Evolutionary conservation across 345 rosid genomes (phyloP), one percentile per base, ranked within the genome.

Genomic region (Pistacia vera): DNA sequence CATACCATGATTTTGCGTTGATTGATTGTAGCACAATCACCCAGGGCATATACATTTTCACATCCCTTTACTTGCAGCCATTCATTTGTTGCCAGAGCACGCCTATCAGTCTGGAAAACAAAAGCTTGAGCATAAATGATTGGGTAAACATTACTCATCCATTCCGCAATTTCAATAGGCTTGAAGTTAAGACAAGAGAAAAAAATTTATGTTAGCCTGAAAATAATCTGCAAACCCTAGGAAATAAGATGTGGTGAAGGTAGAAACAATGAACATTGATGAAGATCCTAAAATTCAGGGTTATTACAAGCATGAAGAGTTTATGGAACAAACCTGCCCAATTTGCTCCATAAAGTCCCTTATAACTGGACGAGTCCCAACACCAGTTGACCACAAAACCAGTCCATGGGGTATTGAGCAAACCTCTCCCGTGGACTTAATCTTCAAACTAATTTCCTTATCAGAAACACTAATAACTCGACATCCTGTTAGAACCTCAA

Each of bases 311-410:
- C 35, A 48, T 3, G 46, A 28, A 41, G 18, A 36, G 12, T 49
- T 71, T 49, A 17, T 6, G n/a, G 17, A 63, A 17, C 81, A 65
- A 63, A 92, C 97, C 97, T 97, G 99, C 36, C 90, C 97, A 78
- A 97, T 83, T 86, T 94, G 92, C 80, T 86, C 89, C 99, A 94
- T 97, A 77, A 94, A 85, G 87, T 97, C 90, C 70, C 66, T 85
- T 68, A 94, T 86, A 22, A 90, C 81, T 22, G 98, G 98, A 38
- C 92, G 97, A 76, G 97, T 87, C 73, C 88, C 89, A 72, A 93
- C 78, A 38, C 99, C 98, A 63, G 99, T 88, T 56, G 99, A 97
- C 99, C 98, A 94, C 68, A 97, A 77, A 78, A 97, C 86, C 86
- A 97, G 77, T 49, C 99, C 99, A 83, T 92, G 93, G 33, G 97